Evolutionary conservation across 164 flowering plant genomes (phyloP).

Genomic region (Annona cherimola): DNA sequence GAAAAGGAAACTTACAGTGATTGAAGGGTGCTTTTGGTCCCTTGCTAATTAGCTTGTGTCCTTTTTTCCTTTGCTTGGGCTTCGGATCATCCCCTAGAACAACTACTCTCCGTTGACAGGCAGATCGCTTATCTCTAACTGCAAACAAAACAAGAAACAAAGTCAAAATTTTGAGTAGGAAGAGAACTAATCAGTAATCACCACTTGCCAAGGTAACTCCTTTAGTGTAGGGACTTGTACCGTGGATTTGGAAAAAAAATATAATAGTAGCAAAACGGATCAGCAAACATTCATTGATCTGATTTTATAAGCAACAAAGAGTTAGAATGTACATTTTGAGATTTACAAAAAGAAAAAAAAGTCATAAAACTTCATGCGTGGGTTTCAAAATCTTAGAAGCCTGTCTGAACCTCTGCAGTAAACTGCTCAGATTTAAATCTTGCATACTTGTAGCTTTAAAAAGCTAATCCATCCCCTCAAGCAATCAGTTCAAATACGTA

Average conservation of each 20-base stretch:
- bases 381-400: too few relatives aligned
- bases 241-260: too few relatives aligned
- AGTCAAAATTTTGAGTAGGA: background rate
- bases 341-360: too few relatives aligned
- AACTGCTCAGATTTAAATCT: background rate
- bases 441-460: background rate
- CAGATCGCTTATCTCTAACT: conserved; percentile 25
- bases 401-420: background rate
- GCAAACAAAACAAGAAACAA: background rate
- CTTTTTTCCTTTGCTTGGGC: conserved; percentile 25
- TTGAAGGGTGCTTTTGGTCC: conserved; percentile 43
- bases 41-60: conserved; percentile 17
- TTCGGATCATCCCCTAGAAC: conserved; percentile 70
- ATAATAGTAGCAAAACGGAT: too few relatives aligned
- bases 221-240: too few relatives aligned
- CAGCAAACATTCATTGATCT: too few relatives aligned
- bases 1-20: conserved; percentile 50
- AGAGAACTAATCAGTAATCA: too few relatives aligned
- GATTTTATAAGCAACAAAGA: too few relatives aligned
- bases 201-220: too few relatives aligned
- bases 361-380: too few relatives aligned
- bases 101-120: conserved; percentile 27
- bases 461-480: background rate
- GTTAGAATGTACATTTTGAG: too few relatives aligned
- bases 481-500: background rate